Evolutionary conservation across 441 rosid genomes (phyloP).

Genomic region (Erodium texanum): DNA sequence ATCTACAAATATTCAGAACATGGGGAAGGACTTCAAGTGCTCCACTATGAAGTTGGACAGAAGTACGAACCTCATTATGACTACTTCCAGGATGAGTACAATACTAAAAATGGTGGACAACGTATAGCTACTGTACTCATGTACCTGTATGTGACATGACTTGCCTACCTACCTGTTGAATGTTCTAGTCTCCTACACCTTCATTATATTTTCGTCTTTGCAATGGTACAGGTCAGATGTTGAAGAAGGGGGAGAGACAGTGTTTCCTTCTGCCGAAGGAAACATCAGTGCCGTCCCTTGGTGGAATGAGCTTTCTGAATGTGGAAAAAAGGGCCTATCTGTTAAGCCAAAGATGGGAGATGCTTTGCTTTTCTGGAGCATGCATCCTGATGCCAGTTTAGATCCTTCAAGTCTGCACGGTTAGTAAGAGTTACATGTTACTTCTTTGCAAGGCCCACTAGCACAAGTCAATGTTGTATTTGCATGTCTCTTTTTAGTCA

Average conservation of each 20-base stretch:
- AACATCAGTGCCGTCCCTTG: constrained; percentile 70
- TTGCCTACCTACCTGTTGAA: background rate
- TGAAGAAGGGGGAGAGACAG: constrained; percentile 98
- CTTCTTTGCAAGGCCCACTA: background rate
- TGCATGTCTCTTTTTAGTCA: background rate
- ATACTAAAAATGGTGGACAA: constrained; percentile 80
- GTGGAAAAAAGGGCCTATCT: constrained; percentile 69
- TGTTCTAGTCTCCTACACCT: background rate
- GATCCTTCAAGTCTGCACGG: constrained; percentile 91
- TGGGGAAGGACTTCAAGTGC: constrained; percentile 90
- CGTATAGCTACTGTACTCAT: constrained; percentile 91
- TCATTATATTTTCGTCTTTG: background rate
- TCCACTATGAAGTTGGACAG: constrained; percentile 87
- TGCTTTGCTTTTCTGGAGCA: constrained; percentile 65
- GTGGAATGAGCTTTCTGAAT: constrained; percentile 83
- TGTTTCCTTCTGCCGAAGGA: constrained; percentile 71
- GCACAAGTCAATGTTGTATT: background rate
- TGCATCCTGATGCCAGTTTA: constrained; percentile 67
- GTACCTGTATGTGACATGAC: constrained; percentile 61
- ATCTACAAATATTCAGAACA: constrained; percentile 48
- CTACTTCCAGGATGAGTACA: constrained; percentile 76
- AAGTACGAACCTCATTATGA: too few species aligned
- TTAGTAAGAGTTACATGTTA: constrained; percentile 15
- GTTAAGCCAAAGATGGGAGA: constrained; percentile 47
- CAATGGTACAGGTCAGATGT: constrained; percentile 68